Evolutionary conservation across 2,329 filamentous ascomycete species (phyloP), one percentile per base, ranked within the genome.

Genomic region (Ophiostoma pallidulum): DNA sequence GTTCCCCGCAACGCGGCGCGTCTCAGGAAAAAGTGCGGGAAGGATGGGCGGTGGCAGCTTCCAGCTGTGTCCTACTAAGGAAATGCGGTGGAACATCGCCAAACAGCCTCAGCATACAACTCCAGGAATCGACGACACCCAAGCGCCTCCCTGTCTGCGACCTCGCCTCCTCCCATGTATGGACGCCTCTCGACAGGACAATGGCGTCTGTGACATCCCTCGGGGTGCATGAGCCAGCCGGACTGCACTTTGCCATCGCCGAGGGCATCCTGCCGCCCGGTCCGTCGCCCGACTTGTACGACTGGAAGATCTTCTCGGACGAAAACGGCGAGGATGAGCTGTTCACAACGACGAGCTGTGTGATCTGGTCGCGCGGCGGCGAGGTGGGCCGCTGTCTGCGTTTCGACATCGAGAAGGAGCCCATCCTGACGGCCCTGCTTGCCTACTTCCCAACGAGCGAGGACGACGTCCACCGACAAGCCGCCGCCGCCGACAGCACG

Each of bases 181-280:
- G 44, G 41, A n/a, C 22, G 2, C 16, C 8, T 28, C 18, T n/a
- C 24, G 4, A 20, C 16, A 8, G 8, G 4, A 49, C 26, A 29
- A 98, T 98, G 94, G 91, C 91, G 57, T 82, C 85, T 62, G 80
- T 96, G 67, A 86, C 80, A 65, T 96, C 91, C 55, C 77, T 96
- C 60, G 92, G 92, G 64, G 74, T 95, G 61, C 91, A 97, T 71
- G 82, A 85, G 68, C 90, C 94, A 51, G 79, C 85, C 52, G 89
- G 84, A 54, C 74, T 97, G 54, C 80, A 79, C 53, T 88, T 92
- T 70, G 81, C 94, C 54, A 77, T 95, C 56, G 75, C 82, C 56
- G 90, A 97, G 65, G 77, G 80, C 49, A 75, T 94, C 35, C 72
- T 97, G 2, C 77, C 83, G 16, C 65, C 74, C 39, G 76, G 92